phyloP scores from a whole-genome alignment of 2,329 filamentous ascomycete genomes.

The Epichloe hybrida region DNA sequence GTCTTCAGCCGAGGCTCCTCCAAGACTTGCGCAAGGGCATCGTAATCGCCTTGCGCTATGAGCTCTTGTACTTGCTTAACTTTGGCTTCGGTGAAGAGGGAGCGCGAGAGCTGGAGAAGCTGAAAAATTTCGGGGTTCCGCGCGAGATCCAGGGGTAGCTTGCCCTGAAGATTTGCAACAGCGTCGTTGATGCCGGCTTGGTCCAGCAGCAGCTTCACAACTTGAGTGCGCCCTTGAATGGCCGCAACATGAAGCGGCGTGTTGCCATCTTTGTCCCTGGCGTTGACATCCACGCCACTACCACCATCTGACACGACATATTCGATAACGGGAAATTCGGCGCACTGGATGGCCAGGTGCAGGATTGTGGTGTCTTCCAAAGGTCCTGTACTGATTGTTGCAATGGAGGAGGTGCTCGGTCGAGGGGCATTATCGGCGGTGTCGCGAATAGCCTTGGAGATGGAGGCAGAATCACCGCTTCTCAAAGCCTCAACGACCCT shows the following conservation, averaged over 20 bases:
- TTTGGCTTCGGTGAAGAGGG: constrained; percentile 78
- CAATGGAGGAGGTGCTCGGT: constrained; percentile 43
- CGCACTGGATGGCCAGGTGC: constrained; percentile 90
- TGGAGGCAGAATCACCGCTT: constrained; percentile 79
- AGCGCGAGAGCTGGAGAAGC: constrained; percentile 78
- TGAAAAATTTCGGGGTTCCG: constrained; percentile 93
- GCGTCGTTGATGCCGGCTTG: constrained; percentile 80
- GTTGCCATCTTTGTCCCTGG: constrained; percentile 85
- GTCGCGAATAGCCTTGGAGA: constrained; percentile 72
- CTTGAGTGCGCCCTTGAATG: constrained; percentile 60
- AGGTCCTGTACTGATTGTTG: constrained; percentile 26
- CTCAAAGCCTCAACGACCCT: constrained; percentile 85
- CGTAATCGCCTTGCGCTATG: constrained; percentile 60
- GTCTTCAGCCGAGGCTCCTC: constrained; percentile 78
- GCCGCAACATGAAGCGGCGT: constrained; percentile 84
- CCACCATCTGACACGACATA: constrained; percentile 73
- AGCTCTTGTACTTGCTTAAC: constrained; percentile 73
- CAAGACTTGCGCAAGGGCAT: constrained; percentile 62
- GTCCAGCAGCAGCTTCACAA: constrained; percentile 75
- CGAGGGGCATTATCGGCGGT: constrained; percentile 38
- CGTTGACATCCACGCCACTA: constrained; percentile 65
- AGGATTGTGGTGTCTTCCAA: constrained; percentile 80
- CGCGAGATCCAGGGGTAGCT: constrained; percentile 75
- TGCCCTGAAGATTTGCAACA: constrained; percentile 69
- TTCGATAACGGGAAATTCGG: constrained; percentile 82